These are phyloP conservation scores for Penicillium ucsense DNA, from an alignment of 495 filamentous ascomycete genomes.

Conservation along the genomic window DNA sequence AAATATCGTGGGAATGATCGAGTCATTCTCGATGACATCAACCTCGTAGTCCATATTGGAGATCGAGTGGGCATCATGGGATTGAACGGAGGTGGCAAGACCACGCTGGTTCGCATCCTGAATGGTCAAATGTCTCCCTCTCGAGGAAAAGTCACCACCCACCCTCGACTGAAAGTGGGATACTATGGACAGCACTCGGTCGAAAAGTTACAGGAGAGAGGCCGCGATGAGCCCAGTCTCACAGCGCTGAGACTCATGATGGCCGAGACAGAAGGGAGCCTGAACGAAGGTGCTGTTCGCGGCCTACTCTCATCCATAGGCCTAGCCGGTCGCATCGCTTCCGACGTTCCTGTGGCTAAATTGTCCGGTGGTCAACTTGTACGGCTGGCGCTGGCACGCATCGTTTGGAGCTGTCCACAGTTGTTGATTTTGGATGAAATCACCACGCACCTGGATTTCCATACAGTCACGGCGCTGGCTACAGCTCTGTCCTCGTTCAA, in stretches of 20 bases:
- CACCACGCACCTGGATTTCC: constrained; percentile 75
- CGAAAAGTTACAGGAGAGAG: constrained; percentile 47
- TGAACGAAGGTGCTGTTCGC: constrained; percentile 54
- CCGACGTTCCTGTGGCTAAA: constrained; percentile 56
- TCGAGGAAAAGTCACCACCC: constrained; percentile 47
- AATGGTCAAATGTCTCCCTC: constrained; percentile 30
- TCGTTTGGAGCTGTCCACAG: constrained; percentile 60
- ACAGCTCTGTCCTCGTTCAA: constrained; percentile 54
- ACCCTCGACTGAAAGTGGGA: constrained; percentile 56
- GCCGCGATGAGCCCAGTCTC: constrained; percentile 33
- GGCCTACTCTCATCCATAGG: constrained; percentile 54
- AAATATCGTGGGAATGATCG: constrained; percentile 37
- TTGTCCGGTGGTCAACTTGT: constrained; percentile 74
- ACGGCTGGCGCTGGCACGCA: constrained; percentile 58
- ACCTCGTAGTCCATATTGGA: constrained; percentile 55
- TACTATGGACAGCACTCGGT: constrained; percentile 75
- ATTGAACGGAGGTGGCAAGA: constrained; percentile 66
- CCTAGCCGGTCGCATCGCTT: constrained; percentile 53
- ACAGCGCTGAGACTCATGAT: constrained; percentile 55
- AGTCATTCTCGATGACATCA: constrained; percentile 45
- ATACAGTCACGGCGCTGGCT: constrained; percentile 62
- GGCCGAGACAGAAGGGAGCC: constrained; percentile 30
- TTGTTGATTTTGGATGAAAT: constrained; percentile 73
- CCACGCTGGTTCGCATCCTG: constrained; percentile 55
- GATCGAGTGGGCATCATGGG: constrained; percentile 66